Conservation (phyloP, 2,329 filamentous ascomycete genomes). For the Teratosphaeria zuluensis region DNA sequence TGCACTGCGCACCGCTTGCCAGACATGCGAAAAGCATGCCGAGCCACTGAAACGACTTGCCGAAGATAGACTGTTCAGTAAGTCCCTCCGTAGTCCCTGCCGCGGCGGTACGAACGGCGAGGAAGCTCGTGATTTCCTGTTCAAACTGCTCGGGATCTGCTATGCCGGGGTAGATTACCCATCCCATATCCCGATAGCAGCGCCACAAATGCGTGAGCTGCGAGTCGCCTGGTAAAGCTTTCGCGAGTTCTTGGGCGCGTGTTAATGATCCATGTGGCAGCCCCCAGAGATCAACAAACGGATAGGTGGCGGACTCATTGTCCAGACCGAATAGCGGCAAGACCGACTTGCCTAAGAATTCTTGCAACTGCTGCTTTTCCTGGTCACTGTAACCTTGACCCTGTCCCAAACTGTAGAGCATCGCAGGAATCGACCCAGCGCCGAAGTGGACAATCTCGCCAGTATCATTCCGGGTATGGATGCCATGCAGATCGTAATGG, state of each 20-base stretch:
- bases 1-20: conserved; percentile 54
- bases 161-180: conserved; percentile 52
- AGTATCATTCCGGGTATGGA: conserved; percentile 52
- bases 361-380: conserved; percentile 45
- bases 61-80: conserved; percentile 47
- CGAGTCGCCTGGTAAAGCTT: conserved; percentile 48
- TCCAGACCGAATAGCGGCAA: conserved; percentile 53
- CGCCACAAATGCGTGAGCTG: conserved; percentile 50
- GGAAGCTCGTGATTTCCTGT: conserved; percentile 42
- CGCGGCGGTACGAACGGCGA: conserved; percentile 41
- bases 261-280: conserved; percentile 48
- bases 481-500: conserved; percentile 43
- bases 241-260: conserved; percentile 48
- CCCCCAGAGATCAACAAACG: conserved; percentile 56
- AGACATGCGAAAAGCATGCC: conserved; percentile 52
- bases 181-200: conserved; percentile 48
- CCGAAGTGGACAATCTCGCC: conserved; percentile 54
- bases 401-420: conserved; percentile 43
- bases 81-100: conserved; percentile 34
- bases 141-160: conserved; percentile 48
- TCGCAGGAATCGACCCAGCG: conserved; percentile 51
- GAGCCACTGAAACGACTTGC: conserved; percentile 49
- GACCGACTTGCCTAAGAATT: conserved; percentile 51
- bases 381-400: conserved; percentile 25
- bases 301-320: conserved; percentile 55